Evolutionary conservation across 1,139 yeast species (phyloP), one percentile per base, ranked within the genome.

Genomic region (Saccharomycopsis hybrid): DNA sequence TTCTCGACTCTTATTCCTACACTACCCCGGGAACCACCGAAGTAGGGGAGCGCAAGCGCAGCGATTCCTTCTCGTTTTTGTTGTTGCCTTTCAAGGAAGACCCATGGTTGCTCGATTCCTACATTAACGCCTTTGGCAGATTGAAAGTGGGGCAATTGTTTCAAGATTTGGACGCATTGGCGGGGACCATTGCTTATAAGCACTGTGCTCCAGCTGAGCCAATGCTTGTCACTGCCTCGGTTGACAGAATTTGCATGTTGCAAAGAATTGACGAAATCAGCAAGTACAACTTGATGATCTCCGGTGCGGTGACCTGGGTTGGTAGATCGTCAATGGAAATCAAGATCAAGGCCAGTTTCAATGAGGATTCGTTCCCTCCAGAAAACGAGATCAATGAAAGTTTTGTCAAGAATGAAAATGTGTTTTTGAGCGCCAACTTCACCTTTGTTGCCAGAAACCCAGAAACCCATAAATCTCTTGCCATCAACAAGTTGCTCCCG

Each of bases 401-500:
- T 50, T 69, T 70, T 59, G 64, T 71, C 46, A 65, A 65, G 7
- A 75, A 75, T 46, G 72, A 70, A 50, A 78, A 77, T 53, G 75
- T 77, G 37, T 85, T 89, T 65, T 69, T 89, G 59, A 80, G 89
- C 35, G 96, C 97, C 11, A 86, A 86, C 62, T 90, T 90, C 72
- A 90, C 97, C 0, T 89, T 90, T 69, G 97, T 89, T 38, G 97
- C 97, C 18, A 77, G 97, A 64, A 86, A 90, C 64, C 97, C 97
- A 9, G 77, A 78, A 49, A 88, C 96, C 28, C 94, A 86, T 65
- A 83, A 78, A 63, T 82, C 96, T 1, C 85, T 87, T 69, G 87
- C 95, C 8, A 83, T 89, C 57, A 89, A 89, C 70, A 75, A 82
- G 57, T 70, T 89, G 48, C 74, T 85, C 43, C 96, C 96, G 25